These are phyloP conservation scores for Stephanodiscus minutulus DNA, from an alignment of 108 stramenopile species.

Conservation along the genomic window DNA sequence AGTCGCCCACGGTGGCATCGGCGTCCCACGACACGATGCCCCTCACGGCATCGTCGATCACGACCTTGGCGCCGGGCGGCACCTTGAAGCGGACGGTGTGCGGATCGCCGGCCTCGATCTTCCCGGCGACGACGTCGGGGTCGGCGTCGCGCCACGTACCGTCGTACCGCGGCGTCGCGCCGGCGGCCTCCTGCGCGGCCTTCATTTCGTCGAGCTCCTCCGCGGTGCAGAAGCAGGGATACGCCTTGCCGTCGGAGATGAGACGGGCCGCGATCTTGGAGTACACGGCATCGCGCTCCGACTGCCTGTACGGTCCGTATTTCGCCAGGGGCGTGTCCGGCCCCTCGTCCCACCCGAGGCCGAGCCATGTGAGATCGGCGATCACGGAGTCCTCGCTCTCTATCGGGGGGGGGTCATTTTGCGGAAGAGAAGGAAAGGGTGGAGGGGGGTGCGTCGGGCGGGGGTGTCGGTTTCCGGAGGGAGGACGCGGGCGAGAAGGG, in stretches of 20 bases:
- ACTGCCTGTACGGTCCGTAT: conserved; percentile 86
- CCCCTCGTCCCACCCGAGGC: conserved; percentile 95
- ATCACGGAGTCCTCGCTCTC: conserved; percentile 93
- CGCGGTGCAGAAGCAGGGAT: conserved; percentile 94
- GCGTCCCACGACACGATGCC: conserved; percentile 97
- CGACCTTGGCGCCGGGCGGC: conserved; percentile 75
- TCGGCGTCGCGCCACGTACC: conserved; percentile 97
- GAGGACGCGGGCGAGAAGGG: neutral
- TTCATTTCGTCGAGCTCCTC: conserved; percentile 95
- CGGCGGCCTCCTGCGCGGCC: conserved; percentile 77
- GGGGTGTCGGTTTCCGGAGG: conserved; percentile 5
- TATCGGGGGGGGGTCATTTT: neutral
- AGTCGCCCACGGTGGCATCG: conserved; percentile 95
- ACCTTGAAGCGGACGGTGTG: conserved; percentile 94
- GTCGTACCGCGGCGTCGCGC: conserved; percentile 90
- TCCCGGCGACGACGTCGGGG: conserved; percentile 77
- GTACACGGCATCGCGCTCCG: conserved; percentile 82
- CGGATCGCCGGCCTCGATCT: conserved; percentile 77
- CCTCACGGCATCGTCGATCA: conserved; percentile 94
- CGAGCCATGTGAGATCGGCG: conserved; percentile 92
- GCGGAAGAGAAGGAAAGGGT: too few relatives aligned
- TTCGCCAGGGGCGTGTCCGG: conserved; percentile 64
- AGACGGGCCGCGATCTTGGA: conserved; percentile 63
- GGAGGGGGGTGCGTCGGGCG: neutral
- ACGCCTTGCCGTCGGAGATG: conserved; percentile 80